These are phyloP conservation scores for Rhodosporidiobolus sp. DNA, from an alignment of 768 basidiomycete species.

Conservation along the genomic window DNA sequence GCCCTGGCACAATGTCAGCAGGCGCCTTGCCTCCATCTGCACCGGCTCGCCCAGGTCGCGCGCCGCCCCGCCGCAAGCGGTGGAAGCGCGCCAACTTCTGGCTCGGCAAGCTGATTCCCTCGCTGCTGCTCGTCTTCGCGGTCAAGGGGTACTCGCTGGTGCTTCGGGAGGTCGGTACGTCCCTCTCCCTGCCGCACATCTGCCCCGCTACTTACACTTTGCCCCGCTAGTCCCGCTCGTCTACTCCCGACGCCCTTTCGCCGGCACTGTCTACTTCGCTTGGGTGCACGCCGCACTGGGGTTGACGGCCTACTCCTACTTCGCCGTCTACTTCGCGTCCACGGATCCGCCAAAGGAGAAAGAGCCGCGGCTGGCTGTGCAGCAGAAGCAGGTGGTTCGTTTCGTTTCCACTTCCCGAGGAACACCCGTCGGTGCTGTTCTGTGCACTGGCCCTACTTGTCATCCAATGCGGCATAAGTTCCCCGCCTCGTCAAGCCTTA, in stretches of 20 bases:
- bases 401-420: background rate
- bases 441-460: too few relatives aligned
- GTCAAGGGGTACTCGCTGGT: slow-evolving; percentile 16
- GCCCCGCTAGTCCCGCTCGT: slow-evolving; percentile 10
- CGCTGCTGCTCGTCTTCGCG: slow-evolving; percentile 9
- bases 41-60: background rate
- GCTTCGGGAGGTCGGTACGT: slow-evolving; percentile 10
- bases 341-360: background rate
- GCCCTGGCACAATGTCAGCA: too few relatives aligned
- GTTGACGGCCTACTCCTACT: slow-evolving; percentile 11
- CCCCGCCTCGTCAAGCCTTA: too few relatives aligned
- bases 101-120: slow-evolving; percentile 30
- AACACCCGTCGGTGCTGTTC: too few relatives aligned
- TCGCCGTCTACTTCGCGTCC: slow-evolving; percentile 13
- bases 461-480: too few relatives aligned
- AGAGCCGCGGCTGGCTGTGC: slow-evolving; percentile 1
- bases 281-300: slow-evolving; percentile 12
- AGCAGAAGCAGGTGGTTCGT: slow-evolving; percentile 11
- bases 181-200: background rate
- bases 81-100: slow-evolving; percentile 21
- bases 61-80: background rate
- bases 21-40: too few relatives aligned
- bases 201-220: fast-evolving
- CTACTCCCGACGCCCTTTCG: background rate
- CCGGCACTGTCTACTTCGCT: background rate